phyloP scores from a whole-genome alignment of 2,329 filamentous ascomycete genomes.

The Ascomycota sp. region DNA sequence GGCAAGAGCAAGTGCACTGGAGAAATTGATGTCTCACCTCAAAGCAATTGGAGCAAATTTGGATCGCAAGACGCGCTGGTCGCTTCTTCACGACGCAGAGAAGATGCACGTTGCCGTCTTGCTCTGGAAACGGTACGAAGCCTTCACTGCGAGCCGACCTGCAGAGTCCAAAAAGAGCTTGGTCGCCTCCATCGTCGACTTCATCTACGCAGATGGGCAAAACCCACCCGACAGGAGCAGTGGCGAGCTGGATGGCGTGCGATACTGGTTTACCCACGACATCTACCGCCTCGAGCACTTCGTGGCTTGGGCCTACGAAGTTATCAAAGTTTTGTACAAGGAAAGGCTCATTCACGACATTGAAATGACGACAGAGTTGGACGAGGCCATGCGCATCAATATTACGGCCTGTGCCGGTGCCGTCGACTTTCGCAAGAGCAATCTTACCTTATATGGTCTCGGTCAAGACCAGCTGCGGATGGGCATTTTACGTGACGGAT shows the following conservation, averaged over 20 bases:
- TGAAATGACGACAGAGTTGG: constrained; percentile 32
- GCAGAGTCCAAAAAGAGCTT: constrained; percentile 46
- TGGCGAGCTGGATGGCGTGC: constrained; percentile 57
- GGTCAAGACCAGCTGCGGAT: constrained; percentile 42
- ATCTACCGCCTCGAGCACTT: constrained; percentile 52
- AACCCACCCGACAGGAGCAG: constrained; percentile 39
- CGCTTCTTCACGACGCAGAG: constrained; percentile 72
- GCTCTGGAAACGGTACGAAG: constrained; percentile 67
- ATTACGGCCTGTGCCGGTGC: constrained; percentile 37
- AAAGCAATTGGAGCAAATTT: constrained; percentile 44
- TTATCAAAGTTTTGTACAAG: constrained; percentile 51
- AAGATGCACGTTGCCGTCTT: constrained; percentile 63
- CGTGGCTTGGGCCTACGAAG: constrained; percentile 59
- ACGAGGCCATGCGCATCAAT: constrained; percentile 46
- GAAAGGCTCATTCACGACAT: constrained; percentile 35
- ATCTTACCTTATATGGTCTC: constrained; percentile 54
- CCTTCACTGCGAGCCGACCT: constrained; percentile 37
- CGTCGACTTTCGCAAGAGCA: constrained; percentile 52
- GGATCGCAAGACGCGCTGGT: constrained; percentile 52
- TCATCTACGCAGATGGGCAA: constrained; percentile 54
- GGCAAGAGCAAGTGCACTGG: constrained; percentile 50
- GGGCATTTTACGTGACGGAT: constrained; percentile 42
- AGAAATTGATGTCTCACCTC: constrained; percentile 54
- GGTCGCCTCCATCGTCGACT: constrained; percentile 53
- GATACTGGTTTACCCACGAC: constrained; percentile 74